phyloP scores from a whole-genome alignment of 2,329 filamentous ascomycete genomes.

The Diplodia seriata region DNA sequence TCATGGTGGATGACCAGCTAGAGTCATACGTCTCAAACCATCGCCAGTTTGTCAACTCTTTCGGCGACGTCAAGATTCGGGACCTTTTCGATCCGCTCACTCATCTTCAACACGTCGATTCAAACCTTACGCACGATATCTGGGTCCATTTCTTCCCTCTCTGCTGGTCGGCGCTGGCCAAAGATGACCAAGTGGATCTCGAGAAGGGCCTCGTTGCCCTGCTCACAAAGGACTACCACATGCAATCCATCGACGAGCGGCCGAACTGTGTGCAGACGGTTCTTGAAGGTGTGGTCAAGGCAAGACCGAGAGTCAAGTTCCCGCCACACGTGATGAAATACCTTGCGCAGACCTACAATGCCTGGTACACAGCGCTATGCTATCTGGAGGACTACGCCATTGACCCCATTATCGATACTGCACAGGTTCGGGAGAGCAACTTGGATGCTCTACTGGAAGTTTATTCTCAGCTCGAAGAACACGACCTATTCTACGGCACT shows the following conservation, averaged over 20 bases:
- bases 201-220: conserved; percentile 90
- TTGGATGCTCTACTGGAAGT: conserved; percentile 94
- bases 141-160: conserved; percentile 93
- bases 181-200: conserved; percentile 87
- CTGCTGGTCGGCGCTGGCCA: conserved; percentile 87
- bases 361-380: conserved; percentile 93
- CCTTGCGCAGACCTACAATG: conserved; percentile 89
- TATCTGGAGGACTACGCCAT: conserved; percentile 91
- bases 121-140: conserved; percentile 80
- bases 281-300: conserved; percentile 83
- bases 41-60: conserved; percentile 80
- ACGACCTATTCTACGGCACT: conserved; percentile 96
- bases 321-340: conserved; percentile 97
- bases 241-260: conserved; percentile 89
- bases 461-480: conserved; percentile 88
- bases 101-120: conserved; percentile 90
- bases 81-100: conserved; percentile 89
- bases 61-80: conserved; percentile 84
- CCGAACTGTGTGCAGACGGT: conserved; percentile 96
- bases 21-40: conserved; percentile 80
- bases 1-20: conserved; percentile 82
- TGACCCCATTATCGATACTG: conserved; percentile 81
- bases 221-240: conserved; percentile 94
- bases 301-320: conserved; percentile 87
- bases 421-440: conserved; percentile 88